Conservation (phyloP, 192 early-diverging fungal genomes). For the Jimgerdemannia flammicorona region DNA sequence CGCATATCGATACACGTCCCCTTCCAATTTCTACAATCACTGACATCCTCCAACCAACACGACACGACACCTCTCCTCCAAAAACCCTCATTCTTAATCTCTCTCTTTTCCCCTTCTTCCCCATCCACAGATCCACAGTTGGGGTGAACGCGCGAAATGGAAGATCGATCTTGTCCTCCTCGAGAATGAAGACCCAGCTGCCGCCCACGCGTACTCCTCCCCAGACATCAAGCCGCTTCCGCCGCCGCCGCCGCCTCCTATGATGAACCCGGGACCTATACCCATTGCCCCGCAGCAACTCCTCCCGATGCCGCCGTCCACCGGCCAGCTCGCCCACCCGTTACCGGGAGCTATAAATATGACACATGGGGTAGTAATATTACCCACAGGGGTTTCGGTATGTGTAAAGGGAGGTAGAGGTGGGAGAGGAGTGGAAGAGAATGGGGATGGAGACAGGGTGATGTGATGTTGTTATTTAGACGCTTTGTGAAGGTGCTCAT, state of each 20-base stretch:
- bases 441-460: too few relatives aligned
- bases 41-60: too few relatives aligned
- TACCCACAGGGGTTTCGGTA: neutral
- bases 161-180: slow-evolving; percentile 1
- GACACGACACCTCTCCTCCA: neutral
- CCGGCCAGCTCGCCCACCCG: too few relatives aligned
- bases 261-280: neutral
- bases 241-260: neutral
- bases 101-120: neutral
- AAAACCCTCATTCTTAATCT: neutral
- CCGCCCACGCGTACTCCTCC: neutral
- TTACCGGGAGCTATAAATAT: neutral
- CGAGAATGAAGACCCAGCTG: neutral
- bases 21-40: too few relatives aligned
- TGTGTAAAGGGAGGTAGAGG: too few relatives aligned
- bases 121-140: neutral
- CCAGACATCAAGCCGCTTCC: neutral
- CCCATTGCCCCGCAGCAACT: neutral
- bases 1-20: too few relatives aligned
- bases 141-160: neutral
- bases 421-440: too few relatives aligned
- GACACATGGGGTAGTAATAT: neutral
- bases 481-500: too few relatives aligned
- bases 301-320: neutral
- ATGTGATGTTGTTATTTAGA: too few relatives aligned